Evolutionary conservation across 805 yeast species (phyloP).

Genomic region (Candida rishiriensis): DNA sequence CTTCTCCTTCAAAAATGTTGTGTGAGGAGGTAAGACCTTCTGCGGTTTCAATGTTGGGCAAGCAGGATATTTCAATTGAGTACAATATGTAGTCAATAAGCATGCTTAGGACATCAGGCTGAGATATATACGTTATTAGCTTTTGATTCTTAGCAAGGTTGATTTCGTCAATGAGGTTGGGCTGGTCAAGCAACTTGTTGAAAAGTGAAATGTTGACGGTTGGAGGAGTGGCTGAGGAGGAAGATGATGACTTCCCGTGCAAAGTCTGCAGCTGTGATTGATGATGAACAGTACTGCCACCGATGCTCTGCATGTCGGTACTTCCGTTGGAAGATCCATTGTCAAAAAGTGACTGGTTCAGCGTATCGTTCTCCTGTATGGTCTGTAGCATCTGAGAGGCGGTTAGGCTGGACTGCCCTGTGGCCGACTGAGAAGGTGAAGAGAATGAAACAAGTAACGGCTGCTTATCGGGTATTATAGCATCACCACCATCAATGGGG

Average conservation of each 20-base stretch:
- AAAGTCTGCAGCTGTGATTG: neutral
- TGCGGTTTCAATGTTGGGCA: constrained; percentile 4
- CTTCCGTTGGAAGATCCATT: neutral
- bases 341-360: constrained; percentile 15
- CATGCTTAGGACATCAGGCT: constrained; percentile 26
- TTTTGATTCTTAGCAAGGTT: constrained; percentile 31
- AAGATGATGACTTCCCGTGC: neutral
- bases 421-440: constrained; percentile 16
- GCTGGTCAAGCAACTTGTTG: constrained; percentile 33
- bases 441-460: constrained; percentile 9
- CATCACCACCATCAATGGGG: neutral
- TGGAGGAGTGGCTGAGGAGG: constrained; percentile 1
- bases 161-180: constrained; percentile 32
- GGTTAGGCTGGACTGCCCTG: constrained; percentile 21
- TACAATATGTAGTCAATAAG: constrained; percentile 27
- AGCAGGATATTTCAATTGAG: constrained; percentile 21
- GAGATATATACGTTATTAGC: constrained; percentile 29
- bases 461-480: constrained; percentile 1
- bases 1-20: constrained; percentile 19
- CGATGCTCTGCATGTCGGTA: neutral
- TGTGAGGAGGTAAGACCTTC: constrained; percentile 5
- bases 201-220: constrained; percentile 24
- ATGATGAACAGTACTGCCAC: neutral
- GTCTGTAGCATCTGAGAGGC: constrained; percentile 33
- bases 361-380: constrained; percentile 28